Conservation (phyloP, 2,329 filamentous ascomycete species). For the Trichoderma atrobrunneum region DNA sequence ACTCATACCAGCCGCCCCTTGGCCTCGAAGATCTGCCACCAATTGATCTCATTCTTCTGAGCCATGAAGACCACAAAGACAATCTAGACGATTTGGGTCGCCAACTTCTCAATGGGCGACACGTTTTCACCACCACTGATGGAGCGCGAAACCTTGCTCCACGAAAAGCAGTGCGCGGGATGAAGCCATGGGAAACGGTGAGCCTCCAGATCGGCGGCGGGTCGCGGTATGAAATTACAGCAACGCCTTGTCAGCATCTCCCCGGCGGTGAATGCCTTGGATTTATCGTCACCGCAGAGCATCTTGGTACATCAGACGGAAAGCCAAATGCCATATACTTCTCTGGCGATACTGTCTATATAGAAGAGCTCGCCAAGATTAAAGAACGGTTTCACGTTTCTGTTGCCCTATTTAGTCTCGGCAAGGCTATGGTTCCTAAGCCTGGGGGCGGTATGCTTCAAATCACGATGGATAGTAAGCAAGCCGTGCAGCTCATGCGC, state of each 20-base stretch:
- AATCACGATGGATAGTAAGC: constrained; percentile 45
- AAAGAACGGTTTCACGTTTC: constrained; percentile 35
- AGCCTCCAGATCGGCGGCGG: constrained; percentile 31
- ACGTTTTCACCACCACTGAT: constrained; percentile 45
- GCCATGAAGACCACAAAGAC: constrained; percentile 50
- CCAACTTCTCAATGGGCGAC: constrained; percentile 43
- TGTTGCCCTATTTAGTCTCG: constrained; percentile 41
- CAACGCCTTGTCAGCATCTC: constrained; percentile 43
- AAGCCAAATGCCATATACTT: constrained; percentile 47
- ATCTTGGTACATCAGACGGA: constrained; percentile 38
- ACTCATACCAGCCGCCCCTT: constrained; percentile 35
- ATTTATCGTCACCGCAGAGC: constrained; percentile 38
- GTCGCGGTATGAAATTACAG: constrained; percentile 38
- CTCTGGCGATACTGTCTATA: constrained; percentile 48
- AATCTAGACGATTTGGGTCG: constrained; percentile 48
- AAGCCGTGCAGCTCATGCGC: constrained; percentile 38
- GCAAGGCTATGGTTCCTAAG: constrained; percentile 31
- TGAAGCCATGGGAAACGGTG: constrained; percentile 40
- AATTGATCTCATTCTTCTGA: constrained; percentile 48
- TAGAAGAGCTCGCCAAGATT: constrained; percentile 39
- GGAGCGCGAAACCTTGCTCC: constrained; percentile 43
- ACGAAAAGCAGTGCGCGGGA: constrained; percentile 39
- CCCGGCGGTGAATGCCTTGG: constrained; percentile 45
- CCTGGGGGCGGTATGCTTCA: constrained; percentile 29
- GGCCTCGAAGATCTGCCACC: constrained; percentile 38